phyloP scores from a whole-genome alignment of 2,329 filamentous ascomycete species.

The Aspergillus ochraceoroseus region DNA sequence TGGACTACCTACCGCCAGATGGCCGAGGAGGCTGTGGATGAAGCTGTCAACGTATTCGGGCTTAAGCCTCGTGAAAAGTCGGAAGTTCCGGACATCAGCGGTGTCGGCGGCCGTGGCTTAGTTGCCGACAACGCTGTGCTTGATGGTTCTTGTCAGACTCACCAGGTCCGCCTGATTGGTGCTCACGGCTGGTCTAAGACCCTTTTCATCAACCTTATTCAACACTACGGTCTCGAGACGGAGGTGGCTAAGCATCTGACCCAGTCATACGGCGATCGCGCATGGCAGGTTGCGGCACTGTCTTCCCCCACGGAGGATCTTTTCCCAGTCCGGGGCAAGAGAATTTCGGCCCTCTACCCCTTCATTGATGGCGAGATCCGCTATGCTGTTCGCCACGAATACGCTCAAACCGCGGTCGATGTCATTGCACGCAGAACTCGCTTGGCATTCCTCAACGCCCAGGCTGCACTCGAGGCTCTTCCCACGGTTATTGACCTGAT shows the following conservation, averaged over 20 bases:
- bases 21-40: conserved; percentile 84
- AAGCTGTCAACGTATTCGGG: conserved; percentile 65
- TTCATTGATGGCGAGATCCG: conserved; percentile 89
- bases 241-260: conserved; percentile 87
- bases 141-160: conserved; percentile 75
- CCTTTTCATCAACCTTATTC: conserved; percentile 90
- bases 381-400: conserved; percentile 83
- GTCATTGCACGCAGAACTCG: conserved; percentile 79
- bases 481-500: conserved; percentile 86
- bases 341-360: conserved; percentile 75
- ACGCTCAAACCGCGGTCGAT: conserved; percentile 85
- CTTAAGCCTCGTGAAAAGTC: conserved; percentile 55
- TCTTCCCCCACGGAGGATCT: conserved; percentile 70
- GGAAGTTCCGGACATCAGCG: conserved; percentile 63
- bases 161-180: conserved; percentile 73
- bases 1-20: conserved; percentile 93
- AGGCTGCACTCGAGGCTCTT: conserved; percentile 80
- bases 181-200: conserved; percentile 85
- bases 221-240: conserved; percentile 87
- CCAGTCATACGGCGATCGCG: conserved; percentile 82
- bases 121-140: conserved; percentile 66
- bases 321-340: conserved; percentile 76
- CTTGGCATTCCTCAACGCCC: conserved; percentile 84
- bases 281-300: conserved; percentile 82
- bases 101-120: conserved; percentile 64